Conservation (phyloP, 768 basidiomycete species). For the Xerocomellus dryophilus region DNA sequence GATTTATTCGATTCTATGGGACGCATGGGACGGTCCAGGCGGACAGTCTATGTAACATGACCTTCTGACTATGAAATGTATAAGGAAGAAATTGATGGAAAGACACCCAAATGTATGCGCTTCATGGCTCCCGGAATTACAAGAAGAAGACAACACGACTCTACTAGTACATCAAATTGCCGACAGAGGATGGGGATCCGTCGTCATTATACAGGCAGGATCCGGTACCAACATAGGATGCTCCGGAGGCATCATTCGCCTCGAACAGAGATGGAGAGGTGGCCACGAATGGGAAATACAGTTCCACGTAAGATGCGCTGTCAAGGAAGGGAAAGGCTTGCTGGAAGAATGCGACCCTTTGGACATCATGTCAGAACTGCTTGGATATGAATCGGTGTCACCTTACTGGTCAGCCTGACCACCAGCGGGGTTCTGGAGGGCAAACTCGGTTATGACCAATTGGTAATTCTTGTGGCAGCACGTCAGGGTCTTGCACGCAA, state of each 20-base stretch:
- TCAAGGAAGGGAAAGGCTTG: constrained; percentile 37
- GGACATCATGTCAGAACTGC: not conserved
- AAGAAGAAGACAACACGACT: not conserved
- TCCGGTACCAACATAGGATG: constrained; percentile 24
- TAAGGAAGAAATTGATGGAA: too few relatives aligned
- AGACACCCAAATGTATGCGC: not conserved
- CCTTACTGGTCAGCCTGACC: constrained; percentile 32
- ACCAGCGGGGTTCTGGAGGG: constrained; percentile 31
- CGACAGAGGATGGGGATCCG: constrained; percentile 24
- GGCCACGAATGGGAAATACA: constrained; percentile 40
- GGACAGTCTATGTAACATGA: too few relatives aligned
- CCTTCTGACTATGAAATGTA: not conserved
- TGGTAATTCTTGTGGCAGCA: constrained; percentile 12
- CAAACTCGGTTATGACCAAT: constrained; percentile 35
- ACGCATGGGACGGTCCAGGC: not conserved
- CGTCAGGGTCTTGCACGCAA: constrained; percentile 1
- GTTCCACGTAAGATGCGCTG: constrained; percentile 24
- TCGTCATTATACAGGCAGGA: constrained; percentile 35
- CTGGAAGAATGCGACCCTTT: constrained; percentile 33
- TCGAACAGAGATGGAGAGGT: constrained; percentile 28
- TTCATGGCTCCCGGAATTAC: not conserved
- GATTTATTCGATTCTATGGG: not conserved
- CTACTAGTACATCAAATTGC: constrained; percentile 20
- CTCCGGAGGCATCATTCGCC: constrained; percentile 17
- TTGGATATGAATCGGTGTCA: not conserved